phyloP scores from a whole-genome alignment of 306 rosid species.

The Fragaria ananassa region DNA sequence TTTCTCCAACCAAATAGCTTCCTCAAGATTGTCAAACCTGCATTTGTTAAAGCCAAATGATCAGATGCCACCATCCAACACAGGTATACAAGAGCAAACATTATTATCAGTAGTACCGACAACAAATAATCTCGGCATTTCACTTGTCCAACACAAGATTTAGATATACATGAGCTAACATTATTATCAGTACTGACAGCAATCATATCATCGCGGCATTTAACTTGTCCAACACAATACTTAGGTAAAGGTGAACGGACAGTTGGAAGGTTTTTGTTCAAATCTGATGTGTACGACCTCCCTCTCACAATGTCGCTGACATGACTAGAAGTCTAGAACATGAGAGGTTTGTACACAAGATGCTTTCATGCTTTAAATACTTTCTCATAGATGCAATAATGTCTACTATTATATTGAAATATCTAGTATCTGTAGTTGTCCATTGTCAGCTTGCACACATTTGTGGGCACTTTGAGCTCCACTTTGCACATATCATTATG shows the following conservation, averaged over 20 bases:
- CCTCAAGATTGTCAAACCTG: neutral
- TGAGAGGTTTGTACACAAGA: neutral
- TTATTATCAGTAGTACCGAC: neutral
- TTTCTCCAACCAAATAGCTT: neutral
- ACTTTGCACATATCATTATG: neutral
- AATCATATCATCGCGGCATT: neutral
- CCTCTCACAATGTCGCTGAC: neutral
- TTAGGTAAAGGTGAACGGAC: neutral
- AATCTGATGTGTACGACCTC: neutral
- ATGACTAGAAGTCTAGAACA: neutral
- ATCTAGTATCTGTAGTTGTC: neutral
- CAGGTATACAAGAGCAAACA: neutral
- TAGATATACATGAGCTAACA: neutral
- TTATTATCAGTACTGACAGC: no score
- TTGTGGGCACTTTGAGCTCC: neutral
- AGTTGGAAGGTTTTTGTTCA: neutral
- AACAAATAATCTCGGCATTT: neutral
- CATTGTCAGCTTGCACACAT: neutral
- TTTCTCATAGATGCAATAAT: neutral
- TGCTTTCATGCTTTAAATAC: neutral
- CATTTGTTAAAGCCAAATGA: neutral
- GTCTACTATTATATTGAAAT: neutral
- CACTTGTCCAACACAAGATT: neutral
- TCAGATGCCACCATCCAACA: constrained; percentile 4
- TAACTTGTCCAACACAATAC: neutral